Conservation (phyloP, 2,329 filamentous ascomycete genomes). For the Exserohilum turcica region DNA sequence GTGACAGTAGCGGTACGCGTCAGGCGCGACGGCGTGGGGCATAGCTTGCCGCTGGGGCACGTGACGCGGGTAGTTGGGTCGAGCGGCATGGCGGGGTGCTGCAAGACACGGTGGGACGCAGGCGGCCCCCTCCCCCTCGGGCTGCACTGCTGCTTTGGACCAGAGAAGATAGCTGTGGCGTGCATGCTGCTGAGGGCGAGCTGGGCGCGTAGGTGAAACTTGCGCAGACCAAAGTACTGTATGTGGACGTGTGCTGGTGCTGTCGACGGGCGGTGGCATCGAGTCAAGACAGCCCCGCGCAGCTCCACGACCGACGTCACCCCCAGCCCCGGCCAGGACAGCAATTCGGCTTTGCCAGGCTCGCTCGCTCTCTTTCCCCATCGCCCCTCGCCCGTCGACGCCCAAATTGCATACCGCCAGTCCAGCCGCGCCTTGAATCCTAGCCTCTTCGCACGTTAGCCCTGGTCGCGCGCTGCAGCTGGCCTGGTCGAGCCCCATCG, state of each 20-base stretch:
- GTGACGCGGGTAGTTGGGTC: constrained; percentile 18
- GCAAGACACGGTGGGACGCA: neutral
- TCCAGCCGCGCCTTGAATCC: constrained; percentile 11
- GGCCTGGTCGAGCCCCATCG: constrained; percentile 16
- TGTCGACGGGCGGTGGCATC: no score
- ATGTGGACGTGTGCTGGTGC: no score
- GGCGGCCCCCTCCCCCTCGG: neutral
- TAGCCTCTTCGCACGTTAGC: constrained; percentile 18
- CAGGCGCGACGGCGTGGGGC: constrained; percentile 1
- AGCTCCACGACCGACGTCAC: constrained; percentile 32
- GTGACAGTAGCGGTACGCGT: constrained; percentile 7
- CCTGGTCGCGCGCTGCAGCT: constrained; percentile 15
- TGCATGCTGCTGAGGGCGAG: no score
- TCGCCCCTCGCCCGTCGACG: constrained; percentile 4
- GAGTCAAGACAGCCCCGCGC: neutral
- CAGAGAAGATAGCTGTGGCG: neutral
- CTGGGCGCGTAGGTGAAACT: no score
- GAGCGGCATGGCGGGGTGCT: neutral
- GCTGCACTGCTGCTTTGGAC: neutral
- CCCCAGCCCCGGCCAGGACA: constrained; percentile 16
- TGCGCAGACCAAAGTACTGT: no score
- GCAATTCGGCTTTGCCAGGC: constrained; percentile 8
- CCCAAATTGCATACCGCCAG: constrained; percentile 23
- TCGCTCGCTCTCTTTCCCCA: constrained; percentile 8
- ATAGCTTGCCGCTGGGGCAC: constrained; percentile 4